phyloP scores from a whole-genome alignment of 805 yeast genomes.

The Kazachstania psychrophila region DNA sequence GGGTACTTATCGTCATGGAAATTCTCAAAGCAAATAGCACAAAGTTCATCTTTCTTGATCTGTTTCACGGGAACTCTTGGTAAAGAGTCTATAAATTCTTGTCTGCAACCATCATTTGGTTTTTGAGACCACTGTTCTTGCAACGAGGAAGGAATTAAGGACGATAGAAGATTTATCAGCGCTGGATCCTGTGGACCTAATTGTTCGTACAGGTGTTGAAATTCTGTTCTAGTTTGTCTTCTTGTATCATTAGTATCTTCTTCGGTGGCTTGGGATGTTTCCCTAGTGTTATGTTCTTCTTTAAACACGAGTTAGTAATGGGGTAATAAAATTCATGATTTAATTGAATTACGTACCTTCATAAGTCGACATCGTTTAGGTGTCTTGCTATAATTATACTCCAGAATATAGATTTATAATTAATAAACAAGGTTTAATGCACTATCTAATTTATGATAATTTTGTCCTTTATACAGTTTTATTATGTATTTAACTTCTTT shows the following conservation, averaged over 20 bases:
- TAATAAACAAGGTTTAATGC: no score
- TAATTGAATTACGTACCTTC: conserved; percentile 23
- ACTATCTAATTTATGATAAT: no score
- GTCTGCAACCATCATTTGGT: conserved; percentile 46
- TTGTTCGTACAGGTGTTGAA: conserved; percentile 14
- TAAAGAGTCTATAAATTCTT: conserved; percentile 62
- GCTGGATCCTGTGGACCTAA: conserved; percentile 11
- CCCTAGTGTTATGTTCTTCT: conserved; percentile 24
- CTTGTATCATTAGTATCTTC: conserved; percentile 9
- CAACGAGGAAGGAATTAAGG: conserved; percentile 17
- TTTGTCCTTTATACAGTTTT: no score
- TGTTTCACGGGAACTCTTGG: conserved; percentile 54
- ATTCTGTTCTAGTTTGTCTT: conserved; percentile 17
- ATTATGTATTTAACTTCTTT: no score
- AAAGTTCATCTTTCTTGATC: conserved; percentile 43
- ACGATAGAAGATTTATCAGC: conserved; percentile 9
- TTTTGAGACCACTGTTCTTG: conserved; percentile 26
- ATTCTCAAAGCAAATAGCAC: conserved; percentile 77
- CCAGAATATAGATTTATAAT: no score
- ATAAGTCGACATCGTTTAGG: conserved; percentile 25
- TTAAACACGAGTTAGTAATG: neutral
- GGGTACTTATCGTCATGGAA: conserved; percentile 71
- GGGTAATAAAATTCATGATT: no score
- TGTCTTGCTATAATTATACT: neutral
- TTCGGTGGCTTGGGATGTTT: conserved; percentile 2